Conservation (phyloP, 352 stramenopile genomes). For the Globisporangium paroecandrum region DNA sequence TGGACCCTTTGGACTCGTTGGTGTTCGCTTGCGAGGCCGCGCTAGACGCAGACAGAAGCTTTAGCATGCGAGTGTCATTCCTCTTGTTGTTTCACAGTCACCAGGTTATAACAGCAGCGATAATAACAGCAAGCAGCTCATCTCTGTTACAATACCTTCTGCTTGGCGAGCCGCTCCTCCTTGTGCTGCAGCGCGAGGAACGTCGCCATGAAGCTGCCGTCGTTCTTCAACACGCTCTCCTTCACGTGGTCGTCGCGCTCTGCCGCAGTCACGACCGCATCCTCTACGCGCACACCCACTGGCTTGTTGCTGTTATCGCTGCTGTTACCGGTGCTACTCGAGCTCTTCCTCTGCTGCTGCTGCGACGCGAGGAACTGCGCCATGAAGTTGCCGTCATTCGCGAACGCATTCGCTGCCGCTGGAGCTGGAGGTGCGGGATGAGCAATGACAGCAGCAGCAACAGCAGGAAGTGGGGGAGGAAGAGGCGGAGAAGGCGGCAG, state of each 20-base stretch:
- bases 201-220: conserved; percentile 23
- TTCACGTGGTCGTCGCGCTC: conserved; percentile 16
- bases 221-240: conserved; percentile 20
- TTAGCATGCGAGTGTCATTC: conserved; percentile 6
- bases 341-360: neutral
- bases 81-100: neutral
- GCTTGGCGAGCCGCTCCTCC: conserved; percentile 15
- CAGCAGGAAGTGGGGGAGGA: neutral
- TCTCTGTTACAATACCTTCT: neutral
- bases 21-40: neutral
- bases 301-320: neutral
- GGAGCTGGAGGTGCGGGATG: neutral
- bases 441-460: neutral
- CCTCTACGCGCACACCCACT: neutral
- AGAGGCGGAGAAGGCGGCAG: neutral
- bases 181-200: conserved; percentile 24
- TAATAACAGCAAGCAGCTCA: neutral
- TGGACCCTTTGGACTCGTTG: neutral
- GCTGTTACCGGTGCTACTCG: neutral
- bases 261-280: conserved; percentile 10
- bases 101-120: neutral
- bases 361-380: conserved; percentile 21
- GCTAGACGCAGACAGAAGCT: conserved; percentile 9
- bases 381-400: conserved; percentile 27
- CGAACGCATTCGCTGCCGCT: conserved; percentile 17